These are phyloP conservation scores for Calvatia gigantea DNA, from an alignment of 768 basidiomycete genomes.

Conservation along the genomic window DNA sequence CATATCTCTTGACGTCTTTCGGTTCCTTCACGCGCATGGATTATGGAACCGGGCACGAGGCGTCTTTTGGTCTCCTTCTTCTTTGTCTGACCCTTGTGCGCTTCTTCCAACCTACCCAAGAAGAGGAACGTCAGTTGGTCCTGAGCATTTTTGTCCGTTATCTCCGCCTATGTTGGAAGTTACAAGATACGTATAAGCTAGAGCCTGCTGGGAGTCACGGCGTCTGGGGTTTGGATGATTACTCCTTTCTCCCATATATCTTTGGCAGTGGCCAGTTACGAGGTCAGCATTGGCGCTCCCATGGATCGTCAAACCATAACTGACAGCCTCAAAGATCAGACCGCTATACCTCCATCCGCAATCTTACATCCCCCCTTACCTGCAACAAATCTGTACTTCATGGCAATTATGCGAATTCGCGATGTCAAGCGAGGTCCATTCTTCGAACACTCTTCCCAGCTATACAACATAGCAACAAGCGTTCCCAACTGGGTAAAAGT, in stretches of 20 bases:
- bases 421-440: slow-evolving; percentile 85
- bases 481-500: slow-evolving; percentile 92
- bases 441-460: slow-evolving; percentile 88
- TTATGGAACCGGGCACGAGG: slow-evolving; percentile 96
- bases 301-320: slow-evolving; percentile 10
- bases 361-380: slow-evolving; percentile 58
- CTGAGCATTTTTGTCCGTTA: slow-evolving; percentile 76
- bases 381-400: slow-evolving; percentile 74
- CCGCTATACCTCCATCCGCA: slow-evolving; percentile 57
- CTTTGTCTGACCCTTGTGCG: slow-evolving; percentile 68
- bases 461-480: slow-evolving; percentile 82
- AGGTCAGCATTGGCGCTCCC: slow-evolving; percentile 39
- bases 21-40: slow-evolving; percentile 91
- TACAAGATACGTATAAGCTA: slow-evolving; percentile 86
- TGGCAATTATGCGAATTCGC: slow-evolving; percentile 74
- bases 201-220: slow-evolving; percentile 98
- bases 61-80: slow-evolving; percentile 80
- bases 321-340: slow-evolving; percentile 47
- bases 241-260: slow-evolving; percentile 82
- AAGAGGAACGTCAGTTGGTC: slow-evolving; percentile 59
- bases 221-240: slow-evolving; percentile 97
- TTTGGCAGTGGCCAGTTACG: slow-evolving; percentile 89
- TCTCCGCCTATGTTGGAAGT: slow-evolving; percentile 73
- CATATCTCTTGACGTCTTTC: slow-evolving; percentile 80
- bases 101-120: slow-evolving; percentile 52